Percentiles rank a stretch among this genome's conserved stretches.
Evolutionary conservation across 495 filamentous ascomycete genomes (phyloP).

Genomic region (Massariosphaeria phaeospora): DNA sequence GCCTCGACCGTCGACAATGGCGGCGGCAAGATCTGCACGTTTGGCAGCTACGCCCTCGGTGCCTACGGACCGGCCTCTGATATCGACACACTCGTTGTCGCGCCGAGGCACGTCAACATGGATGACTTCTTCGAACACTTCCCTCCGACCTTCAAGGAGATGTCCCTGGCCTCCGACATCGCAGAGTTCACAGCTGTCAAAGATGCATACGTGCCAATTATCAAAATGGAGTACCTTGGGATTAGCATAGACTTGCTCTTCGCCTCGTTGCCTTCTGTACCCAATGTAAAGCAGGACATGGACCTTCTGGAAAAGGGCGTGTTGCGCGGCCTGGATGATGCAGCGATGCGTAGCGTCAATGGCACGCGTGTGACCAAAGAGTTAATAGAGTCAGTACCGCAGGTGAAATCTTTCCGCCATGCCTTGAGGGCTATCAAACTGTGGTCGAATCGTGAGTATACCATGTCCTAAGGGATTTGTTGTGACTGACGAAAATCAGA

Average conservation of each 20-base stretch:
- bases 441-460: constrained; percentile 74
- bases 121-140: constrained; percentile 91
- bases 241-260: constrained; percentile 96
- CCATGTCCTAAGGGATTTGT: not conserved
- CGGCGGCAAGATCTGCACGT: constrained; percentile 88
- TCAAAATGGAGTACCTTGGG: constrained; percentile 83
- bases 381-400: constrained; percentile 81
- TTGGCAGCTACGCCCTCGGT: constrained; percentile 87
- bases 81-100: constrained; percentile 92
- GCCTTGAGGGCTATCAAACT: constrained; percentile 89
- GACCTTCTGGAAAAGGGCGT: constrained; percentile 76
- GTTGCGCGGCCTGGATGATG: constrained; percentile 78
- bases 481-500: constrained; percentile 39
- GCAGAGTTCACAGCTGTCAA: constrained; percentile 79
- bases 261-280: constrained; percentile 61
- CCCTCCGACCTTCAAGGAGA: constrained; percentile 64
- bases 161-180: constrained; percentile 70
- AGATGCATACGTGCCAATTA: constrained; percentile 90
- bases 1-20: constrained; percentile 70
- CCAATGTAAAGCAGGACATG: constrained; percentile 65
- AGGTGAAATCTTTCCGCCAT: constrained; percentile 78
- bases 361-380: constrained; percentile 90
- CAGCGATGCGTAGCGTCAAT: constrained; percentile 81
- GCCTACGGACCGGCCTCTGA: constrained; percentile 96
- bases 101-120: constrained; percentile 75